Percentiles rank a stretch among this genome's conserved stretches.
Conservation (phyloP, 306 rosid genomes). For the Carpinus viminea region DNA sequence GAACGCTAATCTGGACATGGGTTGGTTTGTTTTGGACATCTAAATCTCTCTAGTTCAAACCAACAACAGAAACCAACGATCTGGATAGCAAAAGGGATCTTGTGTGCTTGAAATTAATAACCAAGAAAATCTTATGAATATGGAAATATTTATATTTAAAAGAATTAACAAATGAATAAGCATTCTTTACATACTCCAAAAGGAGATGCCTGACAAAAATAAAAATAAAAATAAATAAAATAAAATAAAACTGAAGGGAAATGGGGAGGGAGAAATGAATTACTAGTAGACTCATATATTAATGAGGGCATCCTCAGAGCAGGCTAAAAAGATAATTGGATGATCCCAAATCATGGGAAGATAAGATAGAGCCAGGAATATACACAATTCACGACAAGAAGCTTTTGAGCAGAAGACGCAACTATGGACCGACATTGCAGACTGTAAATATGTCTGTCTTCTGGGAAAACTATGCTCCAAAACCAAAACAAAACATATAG, state of each 20-base stretch:
- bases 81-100: background rate
- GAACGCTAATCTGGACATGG: too few relatives aligned
- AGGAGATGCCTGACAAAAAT: constrained; percentile 29
- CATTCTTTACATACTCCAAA: background rate
- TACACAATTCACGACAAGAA: constrained; percentile 43
- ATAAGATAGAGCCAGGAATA: constrained; percentile 43
- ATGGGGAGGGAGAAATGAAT: constrained; percentile 3
- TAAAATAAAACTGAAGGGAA: constrained; percentile 4
- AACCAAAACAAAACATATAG: constrained; percentile 34
- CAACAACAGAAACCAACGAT: background rate
- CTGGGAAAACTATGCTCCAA: constrained; percentile 31
- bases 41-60: too few relatives aligned
- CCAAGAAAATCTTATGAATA: background rate
- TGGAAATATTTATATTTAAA: constrained; percentile 12
- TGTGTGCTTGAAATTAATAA: background rate
- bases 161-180: constrained; percentile 39
- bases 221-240: too few relatives aligned
- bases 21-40: too few relatives aligned
- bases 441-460: constrained; percentile 18
- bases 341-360: constrained; percentile 5
- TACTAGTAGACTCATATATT: constrained; percentile 18
- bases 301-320: constrained; percentile 11
- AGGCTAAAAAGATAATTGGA: background rate
- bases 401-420: constrained; percentile 40
- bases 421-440: constrained; percentile 30